These are phyloP conservation scores for Apiospora koreana DNA, from an alignment of 2,329 filamentous ascomycete species.

Conservation along the genomic window DNA sequence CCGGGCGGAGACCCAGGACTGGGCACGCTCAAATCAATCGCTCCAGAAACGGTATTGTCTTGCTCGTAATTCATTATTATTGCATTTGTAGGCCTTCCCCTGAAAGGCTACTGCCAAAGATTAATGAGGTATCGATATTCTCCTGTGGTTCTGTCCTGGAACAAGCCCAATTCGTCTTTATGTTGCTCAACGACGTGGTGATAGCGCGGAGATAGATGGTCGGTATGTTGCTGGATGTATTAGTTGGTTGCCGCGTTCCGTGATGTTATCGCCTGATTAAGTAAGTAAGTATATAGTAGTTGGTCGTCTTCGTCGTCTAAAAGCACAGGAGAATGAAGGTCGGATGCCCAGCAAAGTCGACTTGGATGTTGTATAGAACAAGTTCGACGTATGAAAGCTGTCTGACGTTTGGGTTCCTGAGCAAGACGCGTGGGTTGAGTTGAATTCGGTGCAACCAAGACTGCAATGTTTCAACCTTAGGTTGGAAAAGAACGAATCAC, in stretches of 20 bases:
- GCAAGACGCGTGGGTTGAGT: background rate
- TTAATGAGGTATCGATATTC: background rate
- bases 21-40: constrained; percentile 34
- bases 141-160: background rate
- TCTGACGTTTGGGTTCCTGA: background rate
- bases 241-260: background rate
- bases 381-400: background rate
- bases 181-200: background rate
- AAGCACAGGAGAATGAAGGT: background rate
- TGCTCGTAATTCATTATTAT: constrained; percentile 43
- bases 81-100: constrained; percentile 2
- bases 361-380: background rate
- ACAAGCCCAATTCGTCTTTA: background rate
- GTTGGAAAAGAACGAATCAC: background rate
- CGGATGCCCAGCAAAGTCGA: constrained; percentile 2
- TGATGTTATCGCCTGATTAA: background rate
- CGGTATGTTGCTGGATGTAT: background rate
- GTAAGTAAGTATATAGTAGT: background rate
- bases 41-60: constrained; percentile 36
- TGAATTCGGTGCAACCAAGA: background rate
- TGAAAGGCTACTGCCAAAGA: background rate
- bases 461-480: background rate
- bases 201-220: background rate
- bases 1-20: constrained; percentile 72
- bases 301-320: background rate